phyloP scores from a whole-genome alignment of 176 grass and related monocot species.

The Carex littledalei region DNA sequence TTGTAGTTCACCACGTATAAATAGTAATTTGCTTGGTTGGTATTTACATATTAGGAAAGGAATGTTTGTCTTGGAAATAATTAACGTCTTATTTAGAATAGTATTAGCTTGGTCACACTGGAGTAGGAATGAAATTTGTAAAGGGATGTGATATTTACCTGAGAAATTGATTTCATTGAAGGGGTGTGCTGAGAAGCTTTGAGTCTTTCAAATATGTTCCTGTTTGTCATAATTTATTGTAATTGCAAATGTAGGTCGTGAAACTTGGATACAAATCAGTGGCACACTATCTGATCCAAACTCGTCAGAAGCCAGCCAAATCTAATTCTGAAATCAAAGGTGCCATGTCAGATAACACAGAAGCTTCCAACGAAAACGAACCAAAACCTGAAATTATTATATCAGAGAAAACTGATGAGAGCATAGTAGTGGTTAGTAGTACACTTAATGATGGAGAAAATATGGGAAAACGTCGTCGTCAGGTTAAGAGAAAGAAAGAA shows the following conservation, averaged over 20 bases:
- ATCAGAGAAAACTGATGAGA: background rate
- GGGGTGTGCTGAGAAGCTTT: background rate
- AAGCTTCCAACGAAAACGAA: background rate
- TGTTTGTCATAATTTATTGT: background rate
- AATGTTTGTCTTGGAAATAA: background rate
- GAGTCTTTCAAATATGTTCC: background rate
- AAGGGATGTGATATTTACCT: background rate
- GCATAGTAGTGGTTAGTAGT: background rate
- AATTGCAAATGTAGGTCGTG: conserved; percentile 33
- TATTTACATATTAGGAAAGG: background rate
- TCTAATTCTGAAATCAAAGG: conserved; percentile 10
- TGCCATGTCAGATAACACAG: background rate
- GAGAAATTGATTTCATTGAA: background rate
- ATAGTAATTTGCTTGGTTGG: background rate
- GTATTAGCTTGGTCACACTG: background rate
- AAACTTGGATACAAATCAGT: conserved; percentile 75
- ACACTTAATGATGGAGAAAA: background rate
- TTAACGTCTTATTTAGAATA: background rate
- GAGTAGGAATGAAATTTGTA: background rate
- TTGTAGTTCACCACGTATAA: background rate
- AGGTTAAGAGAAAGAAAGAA: too few relatives aligned
- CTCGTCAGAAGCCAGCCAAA: conserved; percentile 20
- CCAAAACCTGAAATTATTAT: background rate
- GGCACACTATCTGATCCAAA: conserved; percentile 81
- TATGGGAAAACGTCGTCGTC: background rate